Evolutionary conservation across 2,329 filamentous ascomycete species (phyloP), one percentile per base, ranked within the genome.

Genomic region (Pochonia chlamydosporia): DNA sequence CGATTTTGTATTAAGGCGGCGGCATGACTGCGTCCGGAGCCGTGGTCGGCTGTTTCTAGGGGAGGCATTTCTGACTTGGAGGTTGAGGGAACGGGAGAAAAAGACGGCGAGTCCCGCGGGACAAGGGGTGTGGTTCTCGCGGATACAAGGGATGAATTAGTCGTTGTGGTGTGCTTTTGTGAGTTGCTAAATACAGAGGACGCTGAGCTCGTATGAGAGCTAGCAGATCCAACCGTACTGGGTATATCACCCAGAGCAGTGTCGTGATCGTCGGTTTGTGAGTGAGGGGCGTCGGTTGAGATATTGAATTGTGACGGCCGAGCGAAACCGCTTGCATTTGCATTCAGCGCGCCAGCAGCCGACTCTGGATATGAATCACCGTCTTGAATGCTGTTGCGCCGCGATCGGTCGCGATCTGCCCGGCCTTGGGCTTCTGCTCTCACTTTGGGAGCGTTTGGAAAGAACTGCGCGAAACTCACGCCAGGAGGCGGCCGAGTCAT

Each of bases 381-480:
- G 40, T 48, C 54, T 43, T 57, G 51, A 26, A 55, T 47, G n/a
- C 48, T 48, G 49, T 51, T 54, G 46, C 57, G 55, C 44, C 56
- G 62, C 47, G 56, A 52, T 40, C 55, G 60, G 39, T 66, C 63
- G 50, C 59, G 59, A 44, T 64, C 64, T 52, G 55, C 56, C 55
- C 65, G 66, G 54, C 61, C 59, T 59, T 68, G 66, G 44, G 67
- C 68, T 55, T 70, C 71, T 50, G 67, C 67, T 65, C 71, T 81
- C 72, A 76, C 73, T 65, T 76, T 82, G 57, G 87, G 86, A 63
- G 86, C 87, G 64, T 85, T 82, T 58, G 86, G 87, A 69, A 90
- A 91, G 78, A 89, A 93, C 72, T 90, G 83, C 71, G 85, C 87
- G 77, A 90, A 91, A 72, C 84, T 84, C 74, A 85, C 84, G 68